Base-by-base conservation (phyloP, 208 protist genomes). In the Herpetomonas samuelpessoai region DNA sequence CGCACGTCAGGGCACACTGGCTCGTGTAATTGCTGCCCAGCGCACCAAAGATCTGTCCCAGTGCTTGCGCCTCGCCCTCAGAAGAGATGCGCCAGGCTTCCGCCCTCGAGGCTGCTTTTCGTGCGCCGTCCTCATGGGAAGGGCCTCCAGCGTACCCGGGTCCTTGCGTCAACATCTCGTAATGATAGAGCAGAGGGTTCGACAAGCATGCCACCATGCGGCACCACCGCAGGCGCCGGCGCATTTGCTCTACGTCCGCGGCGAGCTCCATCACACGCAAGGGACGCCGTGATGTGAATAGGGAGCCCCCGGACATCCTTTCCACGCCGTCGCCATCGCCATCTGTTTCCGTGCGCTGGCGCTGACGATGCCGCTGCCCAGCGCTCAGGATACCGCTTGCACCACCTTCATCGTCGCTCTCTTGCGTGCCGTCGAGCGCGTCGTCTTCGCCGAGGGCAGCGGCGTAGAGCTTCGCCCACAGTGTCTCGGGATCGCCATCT, bases 151-250 rank as follows among this genome's bases (percentile, higher is more conserved):
- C n/a, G n/a, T n/a, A n/a, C n/a, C n/a, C n/a, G n/a, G 14, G 35
- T 41, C 35, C 35, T 41, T 14, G 35, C 35, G 35, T 18, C 9
- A 41, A 14, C 9, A 41, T 6, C 35, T 41, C 35, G 35, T 41
- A 41, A 14, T 41, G 68, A 21, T 67, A 67, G 39, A 76, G 65
- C 21, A 76, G 12, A 4, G 70, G 70, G 26, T 47, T 65, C 2
- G 62, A 52, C 24, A 71, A 53, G 22, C 64, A 54, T 18, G 56
- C 30, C 12, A 35, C 44, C 39, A 76, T 38, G 1, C 65, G 57
- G 7, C 57, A 57, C 70, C 70, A 76, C 47, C 67, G 65, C 38
- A 67, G 25, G 3, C 29, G 57, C 22, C 65, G 54, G 2, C 38
- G 57, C 27, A 58, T 48, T 39, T 71, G 55, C 27, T 44, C 29